Base-by-base conservation (phyloP, 2,329 filamentous ascomycete genomes). In the Fusarium sp. region DNA sequence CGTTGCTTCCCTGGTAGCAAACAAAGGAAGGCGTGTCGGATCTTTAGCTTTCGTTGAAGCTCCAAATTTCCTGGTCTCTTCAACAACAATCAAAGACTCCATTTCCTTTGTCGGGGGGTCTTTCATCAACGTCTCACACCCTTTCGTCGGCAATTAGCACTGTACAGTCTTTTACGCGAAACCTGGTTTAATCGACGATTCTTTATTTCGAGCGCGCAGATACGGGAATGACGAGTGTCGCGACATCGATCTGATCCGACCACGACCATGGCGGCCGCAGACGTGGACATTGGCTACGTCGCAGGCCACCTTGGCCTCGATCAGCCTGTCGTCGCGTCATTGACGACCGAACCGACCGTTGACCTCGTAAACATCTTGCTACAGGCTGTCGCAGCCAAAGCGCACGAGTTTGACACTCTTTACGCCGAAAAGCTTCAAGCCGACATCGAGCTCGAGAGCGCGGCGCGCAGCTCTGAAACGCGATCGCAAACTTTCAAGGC, bases 381-480 rank as follows among this genome's bases (percentile, higher is more conserved):
- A 42, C 85, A 88, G 67, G 90, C 92, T 26, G 88, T 98, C 55
- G 87, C 90, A 25, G 83, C 84, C 30, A 97, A 96, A 79, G 93
- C 93, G 37, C 92, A 90, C 74, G 93, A 97, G 75, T 91, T 89
- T 74, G 93, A 97, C 77, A 87, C 90, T 41, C 82, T 97, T 42
- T 93, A 91, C 74, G 91, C 95, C 12, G 93, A 97, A 70, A 98
- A 98, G 82, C 86, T 98, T 45, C 91, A 93, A 72, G 84, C 93
- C 46, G 93, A 97, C 75, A 96, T 99, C 45, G 94, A 98, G 83
- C 87, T 98, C 10, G 96, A 99, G 79, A 96, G 93, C 79, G 91
- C 91, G 19, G 91, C 97, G 49, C 91, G 94, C 74, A 92, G 88
- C 70, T 91, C 91, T 63, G 95, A 98, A 77, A 89, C 91, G 25